Base-by-base conservation (phyloP, 345 rosid species). In the Erucastrum elatum region DNA sequence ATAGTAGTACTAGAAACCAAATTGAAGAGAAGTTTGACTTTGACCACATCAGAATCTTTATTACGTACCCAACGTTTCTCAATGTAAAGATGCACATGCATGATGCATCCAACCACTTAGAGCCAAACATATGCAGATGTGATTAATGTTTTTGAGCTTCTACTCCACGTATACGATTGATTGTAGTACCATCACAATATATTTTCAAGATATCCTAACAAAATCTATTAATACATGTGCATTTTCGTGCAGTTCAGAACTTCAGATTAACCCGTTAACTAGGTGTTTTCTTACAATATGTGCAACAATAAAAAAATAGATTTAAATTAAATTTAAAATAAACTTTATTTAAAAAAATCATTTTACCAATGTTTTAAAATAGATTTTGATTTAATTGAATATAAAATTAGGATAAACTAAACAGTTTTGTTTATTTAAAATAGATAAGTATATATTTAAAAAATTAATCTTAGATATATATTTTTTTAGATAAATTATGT, bases 71-170 rank as follows among this genome's bases (percentile, higher is more conserved):
- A 68, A 35, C 70, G 70, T 41, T 79, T 79, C 26, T 79, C 66
- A 62, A 79, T 79, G 75, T 75, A 27, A 68, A 59, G 41, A 60
- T 68, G 82, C 82, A 79, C 82, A 79, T 79, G 82, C 26, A 53
- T 16, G 59, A 53, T 51, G 26, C 58, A 73, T 73, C 61, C 15
- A 33, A 67, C 44, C 25, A 79, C 56, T 59, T 60, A 59, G 63
- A 60, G 16, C 74, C 74, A 72, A 60, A 72, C 82, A 79, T 35
- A 73, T 73, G 82, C 78, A 73, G 73, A 67, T 79, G 78, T 79
- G 37, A 49, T 72, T 49, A 73, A 79, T 79, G 78, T 79, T 67
- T n/a, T 67, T 73, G 78, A 59, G 74, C 74, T 79, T 79, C 75
- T 73, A 73, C 78, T 79, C 78, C 35, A 79, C 74, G 74, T 60